These are phyloP conservation scores for Populus trichocarpa DNA, from an alignment of 441 rosid genomes.

Conservation along the genomic window DNA sequence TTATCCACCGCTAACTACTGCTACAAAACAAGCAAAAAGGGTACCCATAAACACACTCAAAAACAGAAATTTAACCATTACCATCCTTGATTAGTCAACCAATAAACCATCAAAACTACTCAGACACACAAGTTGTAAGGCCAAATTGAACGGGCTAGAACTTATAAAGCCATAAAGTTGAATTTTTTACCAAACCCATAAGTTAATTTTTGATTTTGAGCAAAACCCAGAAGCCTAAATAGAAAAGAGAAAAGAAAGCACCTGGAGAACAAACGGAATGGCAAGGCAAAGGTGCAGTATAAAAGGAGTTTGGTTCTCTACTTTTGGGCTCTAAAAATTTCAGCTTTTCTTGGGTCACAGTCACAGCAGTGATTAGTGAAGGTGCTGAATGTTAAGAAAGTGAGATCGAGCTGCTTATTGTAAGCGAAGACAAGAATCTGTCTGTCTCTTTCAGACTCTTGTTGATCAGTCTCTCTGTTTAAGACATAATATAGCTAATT, in stretches of 20 bases:
- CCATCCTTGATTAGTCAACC: neutral
- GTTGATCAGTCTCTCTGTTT: neutral
- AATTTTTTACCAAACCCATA: conserved; percentile 21
- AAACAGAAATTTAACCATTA: conserved; percentile 10
- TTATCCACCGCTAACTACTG: conserved; percentile 3
- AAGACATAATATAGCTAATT: neutral
- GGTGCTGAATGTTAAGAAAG: neutral
- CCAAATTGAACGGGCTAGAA: conserved; percentile 17
- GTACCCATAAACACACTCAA: neutral
- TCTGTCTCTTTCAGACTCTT: neutral
- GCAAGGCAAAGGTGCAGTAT: neutral
- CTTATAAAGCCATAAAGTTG: conserved; percentile 25
- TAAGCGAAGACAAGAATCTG: neutral
- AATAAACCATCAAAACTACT: neutral
- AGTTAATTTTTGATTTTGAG: conserved; percentile 19
- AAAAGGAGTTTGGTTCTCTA: neutral
- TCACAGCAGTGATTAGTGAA: neutral
- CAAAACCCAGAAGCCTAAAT: conserved; percentile 29
- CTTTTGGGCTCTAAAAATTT: neutral
- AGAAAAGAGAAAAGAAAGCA: conserved; percentile 15
- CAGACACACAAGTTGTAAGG: neutral
- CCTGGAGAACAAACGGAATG: neutral
- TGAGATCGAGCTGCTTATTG: neutral
- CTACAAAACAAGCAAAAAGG: neutral
- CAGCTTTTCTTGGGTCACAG: neutral